Evolutionary conservation across 106 monocot genomes (phyloP), one percentile per base, ranked within the genome.

Genomic region (Acorus calamus): DNA sequence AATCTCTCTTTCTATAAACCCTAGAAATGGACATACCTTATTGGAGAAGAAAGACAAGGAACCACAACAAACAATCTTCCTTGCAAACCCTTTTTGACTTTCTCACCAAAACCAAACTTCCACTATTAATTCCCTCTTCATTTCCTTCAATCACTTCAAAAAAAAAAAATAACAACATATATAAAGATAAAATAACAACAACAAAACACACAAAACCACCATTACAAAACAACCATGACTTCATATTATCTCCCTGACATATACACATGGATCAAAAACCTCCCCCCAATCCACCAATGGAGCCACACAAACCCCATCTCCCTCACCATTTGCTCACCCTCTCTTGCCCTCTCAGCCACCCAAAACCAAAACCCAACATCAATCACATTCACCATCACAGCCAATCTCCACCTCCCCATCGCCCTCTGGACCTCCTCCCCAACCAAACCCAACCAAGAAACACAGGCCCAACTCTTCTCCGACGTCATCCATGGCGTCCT

Each of bases 361-460:
- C 14, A 56, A 50, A 66, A 53, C 66, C 65, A 71, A 52, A 78
- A 64, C 44, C 59, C 79, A 28, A 28, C 28, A 12, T 65, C 62
- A 8, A 13, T 84, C 51, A 66, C 61, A 76, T 80, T 90, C 74
- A 75, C 85, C 44, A 70, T 90, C 59, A 53, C 46, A 8, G 73
- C 77, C 14, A 59, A 83, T 52, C 56, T 75, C 69, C 73, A 69
- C 8, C 61, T 80, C 53, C 85, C 92, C 42, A 57, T 88, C 67
- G 71, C 84, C n/a, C 77, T 88, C 3, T 88, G 88, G 88, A 80
- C 83, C 3, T 92, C 87, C 50, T 70, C 64, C 48, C 64, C 83
- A 6, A 70, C 85, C 62, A 63, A 66, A 58, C 65, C 80, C 42
- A 81, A 73, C 8, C 78, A 80, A 50, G 67, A 71, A 5, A 57